Evolutionary conservation across 2,329 filamentous ascomycete genomes (phyloP), one percentile per base, ranked within the genome.

Genomic region (Calonectria hawksworthii): DNA sequence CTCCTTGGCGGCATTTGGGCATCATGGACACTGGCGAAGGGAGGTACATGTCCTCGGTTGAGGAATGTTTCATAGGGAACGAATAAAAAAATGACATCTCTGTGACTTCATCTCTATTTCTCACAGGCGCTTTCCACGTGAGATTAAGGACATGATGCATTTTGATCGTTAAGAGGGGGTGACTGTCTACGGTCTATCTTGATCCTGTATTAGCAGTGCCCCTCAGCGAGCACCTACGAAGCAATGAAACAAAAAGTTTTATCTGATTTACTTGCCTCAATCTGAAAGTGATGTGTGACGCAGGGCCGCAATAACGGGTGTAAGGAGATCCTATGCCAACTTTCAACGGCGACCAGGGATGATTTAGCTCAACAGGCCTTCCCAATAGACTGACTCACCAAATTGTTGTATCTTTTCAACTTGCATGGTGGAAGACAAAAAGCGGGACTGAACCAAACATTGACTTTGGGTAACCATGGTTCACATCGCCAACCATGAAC

Each of bases 1-100:
- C 83, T 86, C 83, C 82, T 86, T 85, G 84, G 83, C 84, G 85
- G 83, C 83, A 85, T 85, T 82, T 81, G 85, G 86, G 85, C 84
- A 87, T 87, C 85, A 87, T 86, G 87, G 86, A 87, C 85, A 86
- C 84, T 85, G 87, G 86, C 87, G 85, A 87, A 87, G 83, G 86
- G 84, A 85, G 86, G 84, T 86, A 85, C 84, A 85, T 83, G 84
- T 85, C 84, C 86, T 87, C 85, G 82, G 79, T 84, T 85, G 84
- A 83, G 83, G 85, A 83, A 84, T 82, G 83, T 82, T 85, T 86
- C 84, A 85, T 87, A 87, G 86, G 85, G 85, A 87, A 83, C 83
- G 82, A 85, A 86, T 86, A 83, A 80, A 80, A 79, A 77, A 63
- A 63, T 63, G 56, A 63, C 71, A 81, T 77, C 78, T 81, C 80